Evolutionary conservation across 768 basidiomycete species (phyloP).

Genomic region (Psilocybe subaeruginosa): DNA sequence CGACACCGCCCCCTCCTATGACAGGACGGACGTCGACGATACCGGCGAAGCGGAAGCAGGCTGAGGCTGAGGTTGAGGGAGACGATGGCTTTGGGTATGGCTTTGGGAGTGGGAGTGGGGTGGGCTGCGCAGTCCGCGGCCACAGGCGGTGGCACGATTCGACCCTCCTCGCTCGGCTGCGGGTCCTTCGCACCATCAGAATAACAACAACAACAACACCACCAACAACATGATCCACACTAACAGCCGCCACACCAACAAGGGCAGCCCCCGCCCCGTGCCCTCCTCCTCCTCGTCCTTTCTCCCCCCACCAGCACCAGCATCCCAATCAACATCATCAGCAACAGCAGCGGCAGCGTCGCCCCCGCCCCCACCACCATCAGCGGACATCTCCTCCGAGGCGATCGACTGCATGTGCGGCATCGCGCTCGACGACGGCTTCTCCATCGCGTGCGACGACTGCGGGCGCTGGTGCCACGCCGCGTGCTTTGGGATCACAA

Average conservation of each 20-base stretch:
- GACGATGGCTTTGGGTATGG: not conserved
- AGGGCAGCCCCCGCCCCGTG: too few species aligned
- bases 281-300: too few species aligned
- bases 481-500: constrained; percentile 70
- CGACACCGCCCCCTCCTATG: constrained; percentile 14
- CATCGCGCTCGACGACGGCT: constrained; percentile 76
- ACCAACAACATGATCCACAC: not conserved
- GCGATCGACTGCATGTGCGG: constrained; percentile 77
- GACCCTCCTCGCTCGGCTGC: not conserved
- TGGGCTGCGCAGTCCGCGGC: too few species aligned
- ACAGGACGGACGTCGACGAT: constrained; percentile 36
- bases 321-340: not conserved
- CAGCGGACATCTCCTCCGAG: constrained; percentile 30
- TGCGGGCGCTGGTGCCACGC: constrained; percentile 87
- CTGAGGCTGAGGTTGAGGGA: constrained; percentile 39
- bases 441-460: constrained; percentile 82
- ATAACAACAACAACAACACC: not conserved
- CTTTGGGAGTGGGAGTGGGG: not conserved
- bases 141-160: too few species aligned
- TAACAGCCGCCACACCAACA: not conserved
- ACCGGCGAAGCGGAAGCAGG: constrained; percentile 75
- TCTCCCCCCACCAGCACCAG: too few species aligned
- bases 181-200: not conserved
- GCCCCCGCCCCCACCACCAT: not conserved
- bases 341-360: too few species aligned